A percentile compares a stretch with the other conserved stretches of the same genome.
These are phyloP conservation scores for Hanseniaspora meyeri DNA, from an alignment of 805 yeast genomes.

Conservation along the genomic window DNA sequence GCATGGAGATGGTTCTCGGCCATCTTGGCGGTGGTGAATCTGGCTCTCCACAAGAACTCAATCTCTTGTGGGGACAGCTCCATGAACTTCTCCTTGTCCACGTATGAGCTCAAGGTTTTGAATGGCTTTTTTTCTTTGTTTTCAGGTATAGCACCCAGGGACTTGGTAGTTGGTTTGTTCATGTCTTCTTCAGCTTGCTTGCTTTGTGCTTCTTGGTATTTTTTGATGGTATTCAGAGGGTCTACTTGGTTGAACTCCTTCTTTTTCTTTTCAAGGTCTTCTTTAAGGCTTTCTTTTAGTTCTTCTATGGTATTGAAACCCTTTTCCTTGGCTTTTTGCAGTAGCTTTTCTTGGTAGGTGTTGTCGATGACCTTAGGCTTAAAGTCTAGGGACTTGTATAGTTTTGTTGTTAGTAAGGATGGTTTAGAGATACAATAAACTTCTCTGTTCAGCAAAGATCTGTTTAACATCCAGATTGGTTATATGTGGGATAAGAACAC, in stretches of 20 bases:
- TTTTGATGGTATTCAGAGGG: slow-evolving; percentile 57
- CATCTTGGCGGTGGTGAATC: slow-evolving; percentile 43
- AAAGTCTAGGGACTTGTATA: neutral
- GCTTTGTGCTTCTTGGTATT: slow-evolving; percentile 32
- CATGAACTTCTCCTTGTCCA: slow-evolving; percentile 55
- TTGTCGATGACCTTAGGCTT: slow-evolving; percentile 15
- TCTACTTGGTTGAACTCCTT: slow-evolving; percentile 49
- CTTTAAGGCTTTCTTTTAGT: slow-evolving; percentile 49
- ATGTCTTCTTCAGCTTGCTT: slow-evolving; percentile 20
- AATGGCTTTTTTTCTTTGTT: slow-evolving; percentile 39
- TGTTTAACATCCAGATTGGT: neutral
- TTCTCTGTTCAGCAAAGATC: neutral
- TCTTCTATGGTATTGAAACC: slow-evolving; percentile 37
- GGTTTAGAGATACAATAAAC: neutral
- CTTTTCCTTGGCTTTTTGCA: slow-evolving; percentile 28
- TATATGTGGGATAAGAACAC: no score
- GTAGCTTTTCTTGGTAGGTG: slow-evolving; percentile 29
- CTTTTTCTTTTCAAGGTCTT: slow-evolving; percentile 44
- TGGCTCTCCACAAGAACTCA: slow-evolving; percentile 78
- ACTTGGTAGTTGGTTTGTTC: slow-evolving; percentile 19
- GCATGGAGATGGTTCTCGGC: slow-evolving; percentile 52
- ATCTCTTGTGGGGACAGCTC: slow-evolving; percentile 50
- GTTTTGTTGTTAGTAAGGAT: neutral
- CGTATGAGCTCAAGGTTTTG: slow-evolving; percentile 58
- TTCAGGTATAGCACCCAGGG: slow-evolving; percentile 30